phyloP scores from a whole-genome alignment of 2,329 filamentous ascomycete species.

The Xylariales sp. region DNA sequence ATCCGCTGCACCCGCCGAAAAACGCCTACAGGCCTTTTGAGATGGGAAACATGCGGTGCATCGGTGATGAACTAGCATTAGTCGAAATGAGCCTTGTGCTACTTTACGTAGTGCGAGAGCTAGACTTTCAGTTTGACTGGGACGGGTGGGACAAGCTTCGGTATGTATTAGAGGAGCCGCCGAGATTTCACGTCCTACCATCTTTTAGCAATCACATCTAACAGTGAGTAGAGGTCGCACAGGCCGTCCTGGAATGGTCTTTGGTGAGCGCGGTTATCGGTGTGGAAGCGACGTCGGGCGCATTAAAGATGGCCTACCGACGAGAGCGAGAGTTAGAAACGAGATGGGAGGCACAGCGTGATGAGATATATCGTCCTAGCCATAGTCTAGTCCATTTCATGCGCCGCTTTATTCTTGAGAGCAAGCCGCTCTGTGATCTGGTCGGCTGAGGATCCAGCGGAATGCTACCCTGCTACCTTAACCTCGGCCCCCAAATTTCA shows the following conservation, averaged over 20 bases:
- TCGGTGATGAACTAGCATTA: constrained; percentile 48
- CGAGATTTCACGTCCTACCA: not conserved
- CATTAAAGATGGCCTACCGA: not conserved
- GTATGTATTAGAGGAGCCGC: constrained; percentile 1
- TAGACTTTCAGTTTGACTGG: constrained; percentile 38
- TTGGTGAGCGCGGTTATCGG: not conserved
- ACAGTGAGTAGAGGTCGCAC: not conserved
- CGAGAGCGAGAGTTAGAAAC: not conserved
- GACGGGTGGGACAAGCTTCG: constrained; percentile 23
- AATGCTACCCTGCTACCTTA: too few relatives aligned
- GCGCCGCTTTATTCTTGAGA: too few relatives aligned
- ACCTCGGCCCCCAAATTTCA: too few relatives aligned
- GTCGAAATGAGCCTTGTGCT: constrained; percentile 44
- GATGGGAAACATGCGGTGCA: constrained; percentile 46
- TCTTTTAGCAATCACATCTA: not conserved
- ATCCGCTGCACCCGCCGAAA: constrained; percentile 41
- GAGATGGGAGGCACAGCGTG: too few relatives aligned
- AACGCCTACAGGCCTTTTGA: constrained; percentile 51
- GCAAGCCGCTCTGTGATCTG: too few relatives aligned
- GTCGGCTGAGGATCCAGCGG: too few relatives aligned
- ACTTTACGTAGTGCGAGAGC: constrained; percentile 38
- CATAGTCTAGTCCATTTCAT: too few relatives aligned
- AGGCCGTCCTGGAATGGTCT: not conserved
- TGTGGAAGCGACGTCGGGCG: not conserved
- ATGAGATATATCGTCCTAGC: too few relatives aligned